Conservation (phyloP, 345 rosid species). For the Eucalyptus sp. region DNA sequence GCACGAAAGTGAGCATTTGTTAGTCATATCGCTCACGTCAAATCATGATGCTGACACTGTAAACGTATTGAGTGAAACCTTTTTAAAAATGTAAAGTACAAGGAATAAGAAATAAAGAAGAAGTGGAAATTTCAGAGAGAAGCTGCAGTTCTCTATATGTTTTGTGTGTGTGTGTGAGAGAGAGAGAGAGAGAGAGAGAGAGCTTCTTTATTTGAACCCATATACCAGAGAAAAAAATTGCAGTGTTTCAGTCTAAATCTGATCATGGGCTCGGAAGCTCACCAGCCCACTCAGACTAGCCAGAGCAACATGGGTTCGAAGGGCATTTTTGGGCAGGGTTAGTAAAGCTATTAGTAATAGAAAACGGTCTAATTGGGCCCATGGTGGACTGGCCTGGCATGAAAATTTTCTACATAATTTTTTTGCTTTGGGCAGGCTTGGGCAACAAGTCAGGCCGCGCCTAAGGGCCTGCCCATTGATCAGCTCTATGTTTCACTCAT, state of each 20-base stretch:
- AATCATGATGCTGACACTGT: background rate
- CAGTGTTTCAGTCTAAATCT: background rate
- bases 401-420: background rate
- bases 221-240: background rate
- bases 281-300: background rate
- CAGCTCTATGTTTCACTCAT: background rate
- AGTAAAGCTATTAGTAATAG: background rate
- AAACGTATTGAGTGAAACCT: background rate
- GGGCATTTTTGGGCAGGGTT: background rate
- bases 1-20: background rate
- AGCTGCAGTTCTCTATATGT: background rate
- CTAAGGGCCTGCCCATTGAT: background rate
- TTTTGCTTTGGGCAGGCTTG: background rate
- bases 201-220: background rate
- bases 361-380: background rate
- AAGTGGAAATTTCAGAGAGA: background rate
- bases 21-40: background rate
- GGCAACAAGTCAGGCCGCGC: background rate
- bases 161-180: background rate
- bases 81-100: background rate
- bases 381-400: background rate
- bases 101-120: background rate
- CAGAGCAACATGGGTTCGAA: background rate
- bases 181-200: background rate
- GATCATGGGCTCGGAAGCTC: background rate